These are phyloP conservation scores for Entrophospora sp. DNA, from an alignment of 192 early-diverging fungal species.

Conservation along the genomic window DNA sequence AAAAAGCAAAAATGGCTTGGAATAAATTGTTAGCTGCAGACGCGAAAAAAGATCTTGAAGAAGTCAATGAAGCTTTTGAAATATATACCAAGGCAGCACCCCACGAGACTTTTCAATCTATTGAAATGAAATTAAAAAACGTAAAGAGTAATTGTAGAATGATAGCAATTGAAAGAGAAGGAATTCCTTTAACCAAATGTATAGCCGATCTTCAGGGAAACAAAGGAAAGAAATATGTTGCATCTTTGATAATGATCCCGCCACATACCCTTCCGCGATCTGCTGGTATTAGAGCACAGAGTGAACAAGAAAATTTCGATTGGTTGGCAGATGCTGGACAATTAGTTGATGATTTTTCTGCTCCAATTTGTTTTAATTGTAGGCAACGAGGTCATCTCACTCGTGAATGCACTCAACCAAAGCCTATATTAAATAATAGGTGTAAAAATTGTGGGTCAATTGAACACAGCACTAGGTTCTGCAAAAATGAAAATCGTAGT, in stretches of 20 bases:
- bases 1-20: too few species aligned
- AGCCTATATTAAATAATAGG: not conserved
- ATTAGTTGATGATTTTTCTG: not conserved
- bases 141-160: not conserved
- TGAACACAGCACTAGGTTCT: conserved; percentile 1
- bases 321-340: conserved; percentile 8
- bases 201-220: not conserved
- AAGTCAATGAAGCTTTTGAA: not conserved
- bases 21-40: not conserved
- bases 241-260: not conserved
- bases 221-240: not conserved
- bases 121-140: not conserved
- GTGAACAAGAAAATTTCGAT: not conserved
- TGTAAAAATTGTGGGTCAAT: conserved; percentile 8
- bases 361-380: not conserved
- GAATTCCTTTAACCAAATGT: not conserved
- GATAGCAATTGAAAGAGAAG: not conserved
- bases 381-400: not conserved
- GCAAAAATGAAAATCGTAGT: not conserved
- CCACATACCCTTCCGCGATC: not conserved
- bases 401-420: not conserved
- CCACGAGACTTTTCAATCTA: not conserved
- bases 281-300: not conserved
- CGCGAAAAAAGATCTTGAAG: not conserved
- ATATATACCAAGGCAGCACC: not conserved